Evolutionary conservation across 2,329 filamentous ascomycete genomes (phyloP).

Genomic region (Aspergillus unguis): DNA sequence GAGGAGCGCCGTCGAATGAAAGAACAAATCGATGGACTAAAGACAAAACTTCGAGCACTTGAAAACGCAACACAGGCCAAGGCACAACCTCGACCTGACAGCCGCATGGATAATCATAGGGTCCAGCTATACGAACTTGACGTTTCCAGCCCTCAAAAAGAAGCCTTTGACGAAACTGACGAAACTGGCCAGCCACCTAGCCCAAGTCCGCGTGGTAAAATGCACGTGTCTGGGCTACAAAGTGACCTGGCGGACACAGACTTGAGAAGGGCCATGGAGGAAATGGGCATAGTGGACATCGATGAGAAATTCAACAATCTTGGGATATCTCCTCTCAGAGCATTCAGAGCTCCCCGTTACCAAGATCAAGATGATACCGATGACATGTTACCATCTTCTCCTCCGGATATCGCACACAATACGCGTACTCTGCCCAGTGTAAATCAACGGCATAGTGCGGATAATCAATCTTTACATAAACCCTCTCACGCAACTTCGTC

Average conservation of each 20-base stretch:
- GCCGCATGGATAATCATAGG: constrained; percentile 28
- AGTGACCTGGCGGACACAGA: constrained; percentile 20
- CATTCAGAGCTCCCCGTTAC: constrained; percentile 12
- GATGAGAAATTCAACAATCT: constrained; percentile 26
- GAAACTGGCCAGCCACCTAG: constrained; percentile 34
- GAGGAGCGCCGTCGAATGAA: constrained; percentile 40
- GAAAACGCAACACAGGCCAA: constrained; percentile 26
- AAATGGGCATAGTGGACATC: constrained; percentile 26
- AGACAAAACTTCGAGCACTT: constrained; percentile 27
- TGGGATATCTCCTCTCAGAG: constrained; percentile 21
- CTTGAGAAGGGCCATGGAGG: constrained; percentile 21
- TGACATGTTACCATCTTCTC: constrained; percentile 30
- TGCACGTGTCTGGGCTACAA: constrained; percentile 14
- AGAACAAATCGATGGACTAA: constrained; percentile 38
- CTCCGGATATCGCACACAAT: constrained; percentile 26
- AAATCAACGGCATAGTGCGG: constrained; percentile 22
- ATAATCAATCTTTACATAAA: constrained; percentile 24
- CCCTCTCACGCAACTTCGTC: constrained; percentile 26
- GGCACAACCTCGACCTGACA: constrained; percentile 22
- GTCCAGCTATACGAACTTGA: constrained; percentile 29
- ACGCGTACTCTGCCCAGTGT: constrained; percentile 20
- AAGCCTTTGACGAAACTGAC: constrained; percentile 25
- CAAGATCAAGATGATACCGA: constrained; percentile 17
- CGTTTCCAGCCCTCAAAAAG: constrained; percentile 18
- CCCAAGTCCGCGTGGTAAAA: constrained; percentile 35